phyloP scores from a whole-genome alignment of 306 rosid genomes.

The Vigna reflexopilosa region DNA sequence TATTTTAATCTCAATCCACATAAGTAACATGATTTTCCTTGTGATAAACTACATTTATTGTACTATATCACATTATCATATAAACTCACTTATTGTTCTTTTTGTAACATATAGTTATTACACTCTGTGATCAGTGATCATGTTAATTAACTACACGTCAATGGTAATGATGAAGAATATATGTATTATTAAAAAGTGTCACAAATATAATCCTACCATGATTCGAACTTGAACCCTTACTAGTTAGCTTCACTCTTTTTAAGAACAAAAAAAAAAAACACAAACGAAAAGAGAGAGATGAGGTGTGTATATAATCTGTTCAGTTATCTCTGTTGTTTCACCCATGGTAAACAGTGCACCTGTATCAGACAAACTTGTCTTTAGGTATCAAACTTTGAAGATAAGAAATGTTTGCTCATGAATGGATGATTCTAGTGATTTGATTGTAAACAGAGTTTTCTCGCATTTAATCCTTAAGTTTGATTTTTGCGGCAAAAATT shows the following conservation, averaged over 20 bases:
- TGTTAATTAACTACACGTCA: not conserved
- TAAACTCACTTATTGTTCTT: not conserved
- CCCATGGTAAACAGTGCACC: not conserved
- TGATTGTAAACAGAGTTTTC: not conserved
- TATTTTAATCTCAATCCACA: too few species aligned
- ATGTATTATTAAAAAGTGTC: not conserved
- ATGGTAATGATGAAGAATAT: slow-evolving; percentile 16
- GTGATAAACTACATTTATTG: too few species aligned
- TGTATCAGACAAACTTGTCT: not conserved
- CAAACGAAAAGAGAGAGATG: too few species aligned
- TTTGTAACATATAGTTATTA: not conserved
- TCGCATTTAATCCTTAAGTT: not conserved
- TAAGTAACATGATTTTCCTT: too few species aligned
- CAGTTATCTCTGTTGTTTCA: not conserved
- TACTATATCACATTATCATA: too few species aligned
- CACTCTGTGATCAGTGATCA: not conserved
- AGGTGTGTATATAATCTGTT: not conserved
- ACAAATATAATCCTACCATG: slow-evolving; percentile 8
- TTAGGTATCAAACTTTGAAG: not conserved
- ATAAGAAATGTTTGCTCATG: slow-evolving; percentile 14
- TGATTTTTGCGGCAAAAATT: not conserved
- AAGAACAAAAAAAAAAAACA: not conserved
- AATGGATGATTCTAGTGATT: not conserved
- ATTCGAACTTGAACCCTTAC: not conserved
- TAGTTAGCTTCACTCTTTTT: not conserved